Percentiles rank a stretch among this genome's conserved stretches.
Conservation (phyloP, 345 rosid species). For the Hibiscus mutabilis region DNA sequence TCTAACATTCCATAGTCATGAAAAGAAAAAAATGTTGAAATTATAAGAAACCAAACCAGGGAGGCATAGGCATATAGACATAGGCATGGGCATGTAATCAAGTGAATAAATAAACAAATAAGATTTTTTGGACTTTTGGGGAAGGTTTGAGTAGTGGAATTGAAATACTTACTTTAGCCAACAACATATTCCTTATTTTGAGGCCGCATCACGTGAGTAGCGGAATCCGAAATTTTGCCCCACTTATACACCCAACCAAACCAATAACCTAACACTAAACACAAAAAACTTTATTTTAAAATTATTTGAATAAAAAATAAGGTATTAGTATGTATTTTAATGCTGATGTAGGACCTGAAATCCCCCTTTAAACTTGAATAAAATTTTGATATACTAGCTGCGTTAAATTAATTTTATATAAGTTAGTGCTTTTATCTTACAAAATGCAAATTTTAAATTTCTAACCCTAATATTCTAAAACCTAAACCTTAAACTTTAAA, state of each 20-base stretch:
- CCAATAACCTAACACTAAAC: conserved; percentile 8
- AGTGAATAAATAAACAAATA: conserved; percentile 2
- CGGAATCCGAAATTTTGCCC: conserved; percentile 22
- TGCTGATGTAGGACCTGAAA: not conserved
- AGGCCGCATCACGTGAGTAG: conserved; percentile 46
- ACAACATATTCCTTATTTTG: conserved; percentile 44
- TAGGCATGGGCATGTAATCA: not conserved
- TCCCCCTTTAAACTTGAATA: not conserved
- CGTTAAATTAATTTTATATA: too few relatives aligned
- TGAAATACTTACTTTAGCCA: conserved; percentile 17
- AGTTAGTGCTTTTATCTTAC: too few relatives aligned
- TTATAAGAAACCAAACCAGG: not conserved
- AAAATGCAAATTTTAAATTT: too few relatives aligned
- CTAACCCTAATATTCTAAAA: too few relatives aligned
- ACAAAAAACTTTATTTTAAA: not conserved
- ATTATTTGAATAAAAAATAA: not conserved
- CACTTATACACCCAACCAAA: too few relatives aligned
- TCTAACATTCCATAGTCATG: conserved; percentile 18
- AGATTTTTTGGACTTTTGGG: conserved; percentile 13
- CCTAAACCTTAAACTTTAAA: too few relatives aligned
- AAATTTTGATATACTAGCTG: too few relatives aligned
- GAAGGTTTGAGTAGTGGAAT: conserved; percentile 5
- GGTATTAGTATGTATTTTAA: not conserved
- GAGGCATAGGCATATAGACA: not conserved
- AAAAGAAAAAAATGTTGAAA: conserved; percentile 2